Percentiles rank a stretch among this genome's conserved stretches.
Evolutionary conservation across 306 rosid genomes (phyloP).

Genomic region (Senna siamea): DNA sequence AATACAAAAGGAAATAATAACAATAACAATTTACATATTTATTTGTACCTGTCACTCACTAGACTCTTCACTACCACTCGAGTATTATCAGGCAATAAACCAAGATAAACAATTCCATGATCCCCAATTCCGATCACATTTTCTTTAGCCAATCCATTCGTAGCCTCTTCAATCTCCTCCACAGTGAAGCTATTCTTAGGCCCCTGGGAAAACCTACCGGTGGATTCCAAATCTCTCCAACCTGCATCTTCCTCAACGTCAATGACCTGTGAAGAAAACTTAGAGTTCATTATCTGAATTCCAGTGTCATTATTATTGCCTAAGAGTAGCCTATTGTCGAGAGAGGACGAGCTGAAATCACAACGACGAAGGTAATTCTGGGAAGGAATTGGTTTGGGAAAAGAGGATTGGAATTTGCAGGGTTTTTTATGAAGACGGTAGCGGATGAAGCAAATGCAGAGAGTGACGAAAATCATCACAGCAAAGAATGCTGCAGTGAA

Average conservation of each 20-base stretch:
- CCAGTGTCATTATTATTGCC: constrained; percentile 32
- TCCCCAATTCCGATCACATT: constrained; percentile 55
- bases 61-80: constrained; percentile 60
- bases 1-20: too few species aligned
- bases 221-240: constrained; percentile 36
- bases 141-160: constrained; percentile 50
- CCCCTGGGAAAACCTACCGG: constrained; percentile 8
- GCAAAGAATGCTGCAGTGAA: constrained; percentile 24
- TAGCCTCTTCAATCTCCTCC: constrained; percentile 54
- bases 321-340: constrained; percentile 48
- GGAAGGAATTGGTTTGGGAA: constrained; percentile 38
- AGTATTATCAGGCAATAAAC: constrained; percentile 47
- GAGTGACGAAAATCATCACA: constrained; percentile 25
- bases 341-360: constrained; percentile 38
- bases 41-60: constrained; percentile 49
- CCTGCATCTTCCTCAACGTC: neutral
- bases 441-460: constrained; percentile 28
- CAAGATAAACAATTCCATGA: constrained; percentile 55
- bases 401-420: constrained; percentile 31
- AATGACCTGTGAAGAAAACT: neutral
- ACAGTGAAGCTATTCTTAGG: constrained; percentile 41
- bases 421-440: constrained; percentile 27
- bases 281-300: constrained; percentile 29
- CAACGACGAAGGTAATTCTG: neutral
- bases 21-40: too few species aligned